Base-by-base conservation (phyloP, 345 rosid genomes). In the Aquilaria sinensis region DNA sequence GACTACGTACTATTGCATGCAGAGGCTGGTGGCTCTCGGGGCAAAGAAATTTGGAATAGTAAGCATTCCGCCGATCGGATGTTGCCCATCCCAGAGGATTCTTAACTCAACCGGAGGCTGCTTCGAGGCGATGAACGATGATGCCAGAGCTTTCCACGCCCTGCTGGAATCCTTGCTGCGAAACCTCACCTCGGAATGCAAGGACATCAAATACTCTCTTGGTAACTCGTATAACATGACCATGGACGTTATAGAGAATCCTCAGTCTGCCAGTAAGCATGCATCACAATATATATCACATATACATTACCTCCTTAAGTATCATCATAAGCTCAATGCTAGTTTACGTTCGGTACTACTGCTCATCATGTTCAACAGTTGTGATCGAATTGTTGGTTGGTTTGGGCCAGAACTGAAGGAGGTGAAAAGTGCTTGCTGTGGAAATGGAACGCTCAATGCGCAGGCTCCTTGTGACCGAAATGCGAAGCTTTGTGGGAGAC, bases 41-140 rank as follows among this genome's bases (percentile, higher is more conserved):
- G 92, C 72, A 32, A 78, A 77, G 64, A 86, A 79, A 65, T 61
- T 86, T 37, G 86, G 92, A 5, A 74, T 76, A 1, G 60, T 70
- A 57, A 73, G 86, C 43, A 71, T 83, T 51, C 75, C 83, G 9
- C 85, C 88, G 2, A 72, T 79, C 5, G 88, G 86, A n/a, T 83
- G 86, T 48, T 83, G 88, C 58, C 92, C 85, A 57, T 72, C 80
- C 47, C 82, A 68, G 63, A 81, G 86, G 70, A 10, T 57, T 72
- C 50, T 11, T 16, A 74, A 73, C n/a, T 47, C 60, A 0, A 70
- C 72, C 1, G 74, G 71, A 3, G 88, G 77, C 13, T 83, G 88
- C 43, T 56, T 72, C 65, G 83, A 71, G 62, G 80, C 58, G 11
- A 47, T 83, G 72, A 81, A 83, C 61, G 75, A 69, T 5, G 66